phyloP scores from a whole-genome alignment of 129 eudicot species.

The Flaveria trinervia region DNA sequence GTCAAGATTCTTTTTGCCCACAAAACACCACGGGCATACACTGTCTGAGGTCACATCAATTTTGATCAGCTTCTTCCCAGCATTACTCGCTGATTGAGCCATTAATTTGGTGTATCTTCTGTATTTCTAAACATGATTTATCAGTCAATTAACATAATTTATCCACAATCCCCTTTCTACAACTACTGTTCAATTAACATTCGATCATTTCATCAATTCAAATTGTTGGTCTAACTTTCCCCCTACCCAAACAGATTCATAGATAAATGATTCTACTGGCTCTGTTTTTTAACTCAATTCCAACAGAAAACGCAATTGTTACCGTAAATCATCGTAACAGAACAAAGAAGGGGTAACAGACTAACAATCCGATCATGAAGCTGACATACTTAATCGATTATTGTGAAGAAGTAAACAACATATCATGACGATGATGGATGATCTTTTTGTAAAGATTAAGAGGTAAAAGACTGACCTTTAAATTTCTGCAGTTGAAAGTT shows the following conservation, averaged over 20 bases:
- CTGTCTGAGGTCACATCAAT: conserved; percentile 79
- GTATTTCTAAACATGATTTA: conserved; percentile 26
- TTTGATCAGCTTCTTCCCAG: conserved; percentile 63
- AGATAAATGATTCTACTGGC: no score
- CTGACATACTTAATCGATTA: neutral
- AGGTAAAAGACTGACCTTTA: conserved; percentile 32
- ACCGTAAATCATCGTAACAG: neutral
- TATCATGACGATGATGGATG: conserved; percentile 4
- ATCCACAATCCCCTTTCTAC: neutral
- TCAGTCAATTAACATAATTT: neutral
- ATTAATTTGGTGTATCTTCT: conserved; percentile 39
- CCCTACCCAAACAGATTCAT: no score
- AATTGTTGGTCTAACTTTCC: no score
- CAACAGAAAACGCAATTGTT: no score
- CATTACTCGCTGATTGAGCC: conserved; percentile 51
- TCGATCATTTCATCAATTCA: no score
- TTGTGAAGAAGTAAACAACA: conserved; percentile 3
- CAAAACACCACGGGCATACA: conserved; percentile 97
- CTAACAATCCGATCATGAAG: conserved; percentile 14
- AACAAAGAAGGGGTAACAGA: neutral
- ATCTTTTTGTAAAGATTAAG: neutral
- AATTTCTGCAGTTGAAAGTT: conserved; percentile 33
- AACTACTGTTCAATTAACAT: no score
- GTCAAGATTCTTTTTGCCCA: conserved; percentile 92
- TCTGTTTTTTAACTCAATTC: no score